phyloP scores from a whole-genome alignment of 257 asterid species.

The Gentiana dahurica region DNA sequence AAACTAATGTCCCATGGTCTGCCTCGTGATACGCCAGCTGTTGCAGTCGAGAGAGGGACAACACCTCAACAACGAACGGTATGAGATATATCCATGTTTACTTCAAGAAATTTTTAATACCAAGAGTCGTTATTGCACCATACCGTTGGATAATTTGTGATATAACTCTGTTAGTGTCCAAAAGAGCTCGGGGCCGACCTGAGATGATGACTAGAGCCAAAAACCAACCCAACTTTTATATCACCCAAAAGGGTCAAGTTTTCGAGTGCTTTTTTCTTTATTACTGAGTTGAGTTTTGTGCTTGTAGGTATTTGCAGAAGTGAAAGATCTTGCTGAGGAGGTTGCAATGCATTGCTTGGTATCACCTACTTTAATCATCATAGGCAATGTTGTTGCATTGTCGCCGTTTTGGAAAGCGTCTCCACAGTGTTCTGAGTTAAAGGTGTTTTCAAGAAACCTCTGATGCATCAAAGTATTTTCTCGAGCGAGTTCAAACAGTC shows the following conservation, averaged over 20 bases:
- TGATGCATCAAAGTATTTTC: not conserved
- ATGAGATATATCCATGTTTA: not conserved
- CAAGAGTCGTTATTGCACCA: too few relatives aligned
- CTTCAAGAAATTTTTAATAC: too few relatives aligned
- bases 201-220: too few relatives aligned
- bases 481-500: too few relatives aligned
- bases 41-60: conserved; percentile 91
- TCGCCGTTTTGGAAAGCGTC: conserved; percentile 70
- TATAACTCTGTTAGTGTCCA: too few relatives aligned
- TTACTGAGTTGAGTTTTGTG: not conserved
- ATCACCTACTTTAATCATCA: conserved; percentile 71
- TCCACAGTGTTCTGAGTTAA: conserved; percentile 19
- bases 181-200: too few relatives aligned
- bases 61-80: conserved; percentile 88
- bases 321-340: conserved; percentile 57
- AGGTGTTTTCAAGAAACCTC: conserved; percentile 9
- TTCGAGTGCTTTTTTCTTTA: too few relatives aligned
- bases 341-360: conserved; percentile 44
- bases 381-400: conserved; percentile 76
- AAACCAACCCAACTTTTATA: too few relatives aligned
- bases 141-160: too few relatives aligned
- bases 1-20: conserved; percentile 63
- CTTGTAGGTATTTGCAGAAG: conserved; percentile 60
- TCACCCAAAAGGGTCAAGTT: too few relatives aligned
- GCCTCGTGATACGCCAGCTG: conserved; percentile 84